Percentiles rank a stretch among this genome's conserved stretches.
Conservation (phyloP, 2,329 filamentous ascomycete species). For the Epichloe glyceriae region DNA sequence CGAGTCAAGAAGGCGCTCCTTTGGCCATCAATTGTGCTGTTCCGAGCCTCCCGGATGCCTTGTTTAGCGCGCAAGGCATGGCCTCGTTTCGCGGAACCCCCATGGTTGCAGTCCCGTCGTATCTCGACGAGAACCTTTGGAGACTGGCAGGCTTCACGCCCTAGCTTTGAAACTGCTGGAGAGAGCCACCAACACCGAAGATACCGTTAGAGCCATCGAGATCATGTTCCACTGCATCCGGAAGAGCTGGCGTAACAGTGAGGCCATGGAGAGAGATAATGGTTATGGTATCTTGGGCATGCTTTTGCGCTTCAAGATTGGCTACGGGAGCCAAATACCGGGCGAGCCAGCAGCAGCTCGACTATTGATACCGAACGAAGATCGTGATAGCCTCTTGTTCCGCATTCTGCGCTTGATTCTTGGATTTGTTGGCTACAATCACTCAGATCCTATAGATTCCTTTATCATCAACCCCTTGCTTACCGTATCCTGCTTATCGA, state of each 20-base stretch:
- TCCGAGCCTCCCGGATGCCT: slow-evolving; percentile 74
- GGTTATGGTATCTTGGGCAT: slow-evolving; percentile 82
- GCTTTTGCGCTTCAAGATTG: slow-evolving; percentile 72
- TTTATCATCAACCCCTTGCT: slow-evolving; percentile 93
- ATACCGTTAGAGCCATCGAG: slow-evolving; percentile 64
- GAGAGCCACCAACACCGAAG: slow-evolving; percentile 54
- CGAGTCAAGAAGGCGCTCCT: slow-evolving; percentile 45
- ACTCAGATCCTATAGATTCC: slow-evolving; percentile 66
- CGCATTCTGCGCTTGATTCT: slow-evolving; percentile 66
- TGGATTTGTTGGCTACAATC: slow-evolving; percentile 79
- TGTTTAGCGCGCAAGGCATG: slow-evolving; percentile 70
- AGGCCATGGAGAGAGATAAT: slow-evolving; percentile 93
- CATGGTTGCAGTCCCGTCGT: slow-evolving; percentile 65
- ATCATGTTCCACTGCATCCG: slow-evolving; percentile 77
- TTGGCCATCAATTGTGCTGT: slow-evolving; percentile 82
- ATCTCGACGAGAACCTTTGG: slow-evolving; percentile 88
- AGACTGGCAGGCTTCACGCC: slow-evolving; percentile 82
- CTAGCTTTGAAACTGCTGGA: slow-evolving; percentile 77
- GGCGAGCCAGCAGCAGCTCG: slow-evolving; percentile 22
- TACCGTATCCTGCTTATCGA: slow-evolving; percentile 89
- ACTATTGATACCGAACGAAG: slow-evolving; percentile 35
- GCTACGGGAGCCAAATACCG: slow-evolving; percentile 27
- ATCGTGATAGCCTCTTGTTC: slow-evolving; percentile 42
- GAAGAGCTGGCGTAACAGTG: slow-evolving; percentile 92
- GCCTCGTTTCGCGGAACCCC: slow-evolving; percentile 74